These are phyloP conservation scores for Pisolithus microcarpus DNA, from an alignment of 768 basidiomycete species.

Conservation along the genomic window DNA sequence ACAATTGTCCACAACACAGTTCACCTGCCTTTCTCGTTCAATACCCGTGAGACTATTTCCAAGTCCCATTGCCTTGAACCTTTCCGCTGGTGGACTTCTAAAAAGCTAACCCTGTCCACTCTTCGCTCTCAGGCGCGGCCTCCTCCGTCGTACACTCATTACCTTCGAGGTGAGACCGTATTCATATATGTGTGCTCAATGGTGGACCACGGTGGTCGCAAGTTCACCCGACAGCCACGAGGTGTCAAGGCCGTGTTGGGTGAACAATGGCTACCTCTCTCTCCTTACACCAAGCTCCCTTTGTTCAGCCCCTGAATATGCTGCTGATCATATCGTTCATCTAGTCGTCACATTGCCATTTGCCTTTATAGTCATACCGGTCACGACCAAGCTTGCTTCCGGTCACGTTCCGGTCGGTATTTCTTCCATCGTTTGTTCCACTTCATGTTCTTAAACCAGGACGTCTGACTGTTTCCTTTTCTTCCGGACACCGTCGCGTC, in stretches of 20 bases:
- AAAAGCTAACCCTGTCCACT: constrained; percentile 5
- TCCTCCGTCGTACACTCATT: constrained; percentile 65
- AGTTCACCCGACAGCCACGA: constrained; percentile 19
- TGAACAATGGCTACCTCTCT: constrained; percentile 20
- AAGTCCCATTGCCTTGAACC: constrained; percentile 4
- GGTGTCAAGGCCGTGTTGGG: constrained; percentile 15
- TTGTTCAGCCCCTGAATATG: constrained; percentile 9
- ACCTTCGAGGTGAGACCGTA: constrained; percentile 40
- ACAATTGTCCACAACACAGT: constrained; percentile 43
- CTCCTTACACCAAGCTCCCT: constrained; percentile 14
- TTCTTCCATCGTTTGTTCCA: constrained; percentile 18
- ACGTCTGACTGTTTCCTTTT: constrained; percentile 11
- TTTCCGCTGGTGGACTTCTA: constrained; percentile 1
- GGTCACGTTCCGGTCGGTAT: constrained; percentile 22
- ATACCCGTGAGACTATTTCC: constrained; percentile 19
- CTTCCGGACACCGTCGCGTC: constrained; percentile 1
- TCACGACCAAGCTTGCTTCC: constrained; percentile 17
- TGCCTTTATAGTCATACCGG: constrained; percentile 14
- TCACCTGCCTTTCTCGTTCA: constrained; percentile 37
- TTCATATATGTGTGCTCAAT: constrained; percentile 5
- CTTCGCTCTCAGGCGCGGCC: constrained; percentile 49
- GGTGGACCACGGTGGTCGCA: constrained; percentile 1
- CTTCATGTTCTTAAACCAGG: constrained; percentile 6
- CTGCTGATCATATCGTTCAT: constrained; percentile 14
- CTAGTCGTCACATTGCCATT: constrained; percentile 15